Percentiles rank a stretch among this genome's conserved stretches.
phyloP scores from a whole-genome alignment of 2,329 filamentous ascomycete species.

The Blumeria graminis region DNA sequence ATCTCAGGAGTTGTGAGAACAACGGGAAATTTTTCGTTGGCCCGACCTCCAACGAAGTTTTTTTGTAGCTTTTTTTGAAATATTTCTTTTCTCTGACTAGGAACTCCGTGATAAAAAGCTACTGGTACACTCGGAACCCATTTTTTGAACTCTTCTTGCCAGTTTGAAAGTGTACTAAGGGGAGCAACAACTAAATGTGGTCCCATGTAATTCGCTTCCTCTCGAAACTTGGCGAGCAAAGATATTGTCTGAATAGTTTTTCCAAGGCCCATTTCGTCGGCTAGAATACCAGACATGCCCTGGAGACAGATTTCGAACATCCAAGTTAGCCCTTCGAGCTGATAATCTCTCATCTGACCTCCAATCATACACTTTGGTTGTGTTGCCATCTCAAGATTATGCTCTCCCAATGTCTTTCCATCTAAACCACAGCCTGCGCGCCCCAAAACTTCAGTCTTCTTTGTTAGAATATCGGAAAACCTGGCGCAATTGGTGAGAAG shows the following conservation, averaged over 20 bases:
- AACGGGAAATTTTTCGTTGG: slow-evolving; percentile 52
- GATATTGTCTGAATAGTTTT: slow-evolving; percentile 30
- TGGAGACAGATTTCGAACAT: slow-evolving; percentile 40
- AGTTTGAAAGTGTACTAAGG: slow-evolving; percentile 78
- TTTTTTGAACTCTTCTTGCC: slow-evolving; percentile 78
- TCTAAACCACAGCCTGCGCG: slow-evolving; percentile 35
- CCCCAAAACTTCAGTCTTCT: slow-evolving; percentile 37
- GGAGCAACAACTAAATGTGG: slow-evolving; percentile 83
- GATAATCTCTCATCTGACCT: slow-evolving; percentile 82
- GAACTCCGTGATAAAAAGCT: slow-evolving; percentile 71
- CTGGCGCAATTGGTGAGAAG: slow-evolving; percentile 33
- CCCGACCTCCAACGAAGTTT: slow-evolving; percentile 35
- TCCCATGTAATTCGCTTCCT: slow-evolving; percentile 60
- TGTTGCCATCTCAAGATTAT: slow-evolving; percentile 52
- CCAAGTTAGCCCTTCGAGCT: slow-evolving; percentile 87
- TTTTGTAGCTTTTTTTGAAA: slow-evolving; percentile 46
- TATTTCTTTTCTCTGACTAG: slow-evolving; percentile 52
- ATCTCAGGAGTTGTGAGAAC: slow-evolving; percentile 94
- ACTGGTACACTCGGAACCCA: slow-evolving; percentile 83
- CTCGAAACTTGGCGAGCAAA: slow-evolving; percentile 50
- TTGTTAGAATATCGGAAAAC: slow-evolving; percentile 36
- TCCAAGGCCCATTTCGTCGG: slow-evolving; percentile 37
- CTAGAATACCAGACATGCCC: slow-evolving; percentile 39
- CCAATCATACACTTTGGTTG: slow-evolving; percentile 71
- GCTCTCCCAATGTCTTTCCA: slow-evolving; percentile 33